Evolutionary conservation across 2,329 filamentous ascomycete species (phyloP).

Genomic region (Pseudovirgaria hyperparasitica): DNA sequence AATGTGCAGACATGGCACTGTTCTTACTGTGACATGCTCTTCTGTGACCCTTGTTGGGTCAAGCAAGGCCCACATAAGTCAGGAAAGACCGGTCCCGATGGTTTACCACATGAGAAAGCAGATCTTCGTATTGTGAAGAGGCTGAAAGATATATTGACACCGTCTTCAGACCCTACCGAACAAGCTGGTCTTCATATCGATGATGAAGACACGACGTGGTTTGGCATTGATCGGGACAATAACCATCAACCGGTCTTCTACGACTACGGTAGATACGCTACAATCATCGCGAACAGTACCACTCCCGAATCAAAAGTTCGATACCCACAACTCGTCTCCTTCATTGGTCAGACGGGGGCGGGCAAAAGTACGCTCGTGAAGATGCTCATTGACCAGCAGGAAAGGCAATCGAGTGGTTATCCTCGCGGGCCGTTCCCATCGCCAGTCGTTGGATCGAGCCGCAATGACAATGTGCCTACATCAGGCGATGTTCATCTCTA

Average conservation of each 20-base stretch:
- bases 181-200: constrained; percentile 7
- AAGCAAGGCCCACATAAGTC: constrained; percentile 3
- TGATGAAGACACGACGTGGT: constrained; percentile 12
- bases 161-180: constrained; percentile 2
- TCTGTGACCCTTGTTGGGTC: constrained; percentile 2
- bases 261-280: constrained; percentile 8
- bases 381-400: constrained; percentile 29
- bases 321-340: constrained; percentile 23
- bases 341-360: constrained; percentile 33
- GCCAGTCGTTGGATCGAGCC: constrained; percentile 32
- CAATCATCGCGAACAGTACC: constrained; percentile 5
- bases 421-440: constrained; percentile 15
- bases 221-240: constrained; percentile 7
- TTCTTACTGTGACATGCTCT: constrained; percentile 1
- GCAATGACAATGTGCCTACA: constrained; percentile 28
- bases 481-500: constrained; percentile 42
- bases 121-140: constrained; percentile 6
- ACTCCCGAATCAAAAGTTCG: background rate
- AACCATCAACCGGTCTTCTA: constrained; percentile 5
- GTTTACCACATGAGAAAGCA: constrained; percentile 9
- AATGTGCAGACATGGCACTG: background rate
- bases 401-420: constrained; percentile 1
- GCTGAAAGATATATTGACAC: constrained; percentile 6
- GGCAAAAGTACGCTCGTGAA: constrained; percentile 40
- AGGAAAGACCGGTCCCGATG: constrained; percentile 5